Conservation (phyloP, 179 eudicot species). For the Vitellaria paradoxa region DNA sequence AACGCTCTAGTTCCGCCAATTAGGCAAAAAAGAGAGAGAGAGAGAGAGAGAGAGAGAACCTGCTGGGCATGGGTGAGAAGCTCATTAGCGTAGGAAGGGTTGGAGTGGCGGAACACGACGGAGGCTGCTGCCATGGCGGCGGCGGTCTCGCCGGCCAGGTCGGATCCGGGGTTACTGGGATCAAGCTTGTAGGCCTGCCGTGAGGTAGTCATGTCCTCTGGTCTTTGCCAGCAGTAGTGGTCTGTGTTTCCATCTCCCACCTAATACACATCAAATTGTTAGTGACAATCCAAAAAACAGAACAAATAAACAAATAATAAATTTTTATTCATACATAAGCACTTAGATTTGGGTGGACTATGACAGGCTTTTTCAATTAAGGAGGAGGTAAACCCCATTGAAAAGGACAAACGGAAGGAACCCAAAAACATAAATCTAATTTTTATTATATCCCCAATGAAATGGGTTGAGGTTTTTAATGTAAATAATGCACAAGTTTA, state of each 20-base stretch:
- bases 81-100: slow-evolving; percentile 62
- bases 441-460: not conserved
- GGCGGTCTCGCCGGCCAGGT: slow-evolving; percentile 97
- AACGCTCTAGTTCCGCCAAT: not conserved
- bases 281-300: not conserved
- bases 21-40: not conserved
- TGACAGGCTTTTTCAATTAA: not conserved
- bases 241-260: slow-evolving; percentile 96
- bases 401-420: slow-evolving; percentile 12
- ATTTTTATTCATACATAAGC: not conserved
- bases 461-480: not conserved
- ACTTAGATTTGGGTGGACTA: not conserved
- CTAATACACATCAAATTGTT: slow-evolving; percentile 27
- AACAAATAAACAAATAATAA: not conserved
- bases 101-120: slow-evolving; percentile 57
- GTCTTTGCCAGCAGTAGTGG: slow-evolving; percentile 97
- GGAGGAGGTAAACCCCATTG: slow-evolving; percentile 2
- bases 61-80: slow-evolving; percentile 84
- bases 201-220: slow-evolving; percentile 94
- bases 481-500: too few relatives aligned
- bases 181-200: slow-evolving; percentile 77
- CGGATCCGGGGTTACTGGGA: slow-evolving; percentile 82
- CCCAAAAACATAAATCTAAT: not conserved
- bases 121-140: slow-evolving; percentile 99
- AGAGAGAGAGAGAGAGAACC: slow-evolving; percentile 30